A percentile compares a stretch with the other conserved stretches of the same genome.
phyloP scores from a whole-genome alignment of 495 filamentous ascomycete species.

The Ramalina peruviana region DNA sequence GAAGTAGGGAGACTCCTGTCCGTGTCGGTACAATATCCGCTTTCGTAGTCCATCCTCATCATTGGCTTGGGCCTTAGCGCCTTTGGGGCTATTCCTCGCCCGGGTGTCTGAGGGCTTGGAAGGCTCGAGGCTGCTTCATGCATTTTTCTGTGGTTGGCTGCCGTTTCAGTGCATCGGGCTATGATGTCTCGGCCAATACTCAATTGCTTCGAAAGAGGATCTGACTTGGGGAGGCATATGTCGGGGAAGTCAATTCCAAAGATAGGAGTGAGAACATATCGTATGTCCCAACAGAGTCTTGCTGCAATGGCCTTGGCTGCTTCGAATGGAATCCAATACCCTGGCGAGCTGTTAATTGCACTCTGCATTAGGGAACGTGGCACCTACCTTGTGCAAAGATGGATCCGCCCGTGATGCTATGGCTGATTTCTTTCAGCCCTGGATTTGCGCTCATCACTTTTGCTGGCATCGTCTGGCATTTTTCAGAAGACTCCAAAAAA shows the following conservation, averaged over 20 bases:
- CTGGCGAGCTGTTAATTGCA: slow-evolving; percentile 29
- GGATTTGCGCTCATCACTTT: slow-evolving; percentile 68
- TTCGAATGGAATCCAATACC: slow-evolving; percentile 92
- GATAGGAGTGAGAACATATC: slow-evolving; percentile 69
- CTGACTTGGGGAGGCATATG: slow-evolving; percentile 48
- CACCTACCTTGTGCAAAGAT: slow-evolving; percentile 73
- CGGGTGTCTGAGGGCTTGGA: background rate
- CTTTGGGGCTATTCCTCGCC: slow-evolving; percentile 2
- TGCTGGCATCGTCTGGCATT: slow-evolving; percentile 58
- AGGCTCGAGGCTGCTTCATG: slow-evolving; percentile 4
- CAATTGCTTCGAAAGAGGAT: slow-evolving; percentile 50
- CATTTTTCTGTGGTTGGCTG: slow-evolving; percentile 24
- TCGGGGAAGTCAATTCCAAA: slow-evolving; percentile 72
- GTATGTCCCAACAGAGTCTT: slow-evolving; percentile 78
- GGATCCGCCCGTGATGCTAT: slow-evolving; percentile 89
- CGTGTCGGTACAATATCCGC: slow-evolving; percentile 19
- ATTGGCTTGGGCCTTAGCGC: slow-evolving; percentile 3
- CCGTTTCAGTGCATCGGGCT: slow-evolving; percentile 35
- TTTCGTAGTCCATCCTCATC: slow-evolving; percentile 13
- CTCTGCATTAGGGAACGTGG: background rate
- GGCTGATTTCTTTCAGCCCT: slow-evolving; percentile 70
- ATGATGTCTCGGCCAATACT: slow-evolving; percentile 51
- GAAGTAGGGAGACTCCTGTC: slow-evolving; percentile 14
- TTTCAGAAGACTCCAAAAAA: slow-evolving; percentile 6
- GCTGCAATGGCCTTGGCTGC: slow-evolving; percentile 72